Evolutionary conservation across 306 rosid species (phyloP), one percentile per base, ranked within the genome.

Genomic region (Phaseolus lunatus): DNA sequence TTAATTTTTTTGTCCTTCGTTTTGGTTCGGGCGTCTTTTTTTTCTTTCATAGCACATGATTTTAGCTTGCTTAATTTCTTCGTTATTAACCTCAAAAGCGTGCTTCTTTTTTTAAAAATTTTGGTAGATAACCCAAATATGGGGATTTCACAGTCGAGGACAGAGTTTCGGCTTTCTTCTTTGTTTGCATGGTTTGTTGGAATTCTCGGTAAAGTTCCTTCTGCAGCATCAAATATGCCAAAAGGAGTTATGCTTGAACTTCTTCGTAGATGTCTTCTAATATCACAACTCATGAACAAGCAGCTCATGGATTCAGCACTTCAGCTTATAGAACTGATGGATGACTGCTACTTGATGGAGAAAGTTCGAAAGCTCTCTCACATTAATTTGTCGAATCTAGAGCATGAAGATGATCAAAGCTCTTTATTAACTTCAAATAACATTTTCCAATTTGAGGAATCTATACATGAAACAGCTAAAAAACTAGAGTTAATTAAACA

Each of bases 121-220:
- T 70, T 22, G 53, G 77, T 45, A 91, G 97, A 81, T 56, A 56
- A 78, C 57, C 76, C 63, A 22, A 43, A 35, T 66, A 10, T 52
- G 54, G 54, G 74, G 63, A 53, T 86, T 35, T 71, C 89, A 47
- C 83, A 74, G 69, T n/a, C 67, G 3, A 70, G 73, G 78, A n/a
- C 69, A 69, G 84, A 54, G 77, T 65, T 78, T 70, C 26, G 39
- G 69, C 91, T 92, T 43, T 84, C 93, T 75, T 86, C 87, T 83
- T 81, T 92, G 83, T 96, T 96, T 79, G 77, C 81, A 19, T 92
- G 98, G 99, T 88, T 93, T 54, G 88, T 86, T 66, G 78, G 77
- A 75, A 87, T 74, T 79, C 87, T 88, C 24, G 73, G 86, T 45
- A 79, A 78, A 79, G 62, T 72, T n/a, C 77, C 73, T 65, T 80